Evolutionary conservation across 73 alveolate species (phyloP).

Genomic region (Paramecium primaurelia): DNA sequence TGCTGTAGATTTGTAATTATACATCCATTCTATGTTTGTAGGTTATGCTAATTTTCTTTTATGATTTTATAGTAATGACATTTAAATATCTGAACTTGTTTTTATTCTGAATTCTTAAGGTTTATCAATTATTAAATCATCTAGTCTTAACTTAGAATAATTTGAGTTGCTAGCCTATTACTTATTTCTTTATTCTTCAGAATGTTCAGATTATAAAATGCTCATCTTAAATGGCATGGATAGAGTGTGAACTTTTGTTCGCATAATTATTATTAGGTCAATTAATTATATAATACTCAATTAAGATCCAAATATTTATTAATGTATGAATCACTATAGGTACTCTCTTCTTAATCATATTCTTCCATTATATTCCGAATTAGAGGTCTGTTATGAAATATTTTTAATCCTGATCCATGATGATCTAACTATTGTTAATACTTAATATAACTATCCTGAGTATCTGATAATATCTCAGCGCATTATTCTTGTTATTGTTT

Average conservation of each 20-base stretch:
- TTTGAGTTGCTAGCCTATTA: background rate
- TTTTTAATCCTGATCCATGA: background rate
- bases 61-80: background rate
- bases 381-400: background rate
- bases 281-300: background rate
- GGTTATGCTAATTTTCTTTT: background rate
- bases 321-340: background rate
- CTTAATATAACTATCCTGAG: background rate
- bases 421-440: background rate
- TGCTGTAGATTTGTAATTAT: background rate
- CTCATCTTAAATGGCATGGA: background rate
- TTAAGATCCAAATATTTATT: constrained; percentile 28
- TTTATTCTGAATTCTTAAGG: background rate
- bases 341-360: background rate
- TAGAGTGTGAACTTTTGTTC: background rate
- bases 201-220: background rate
- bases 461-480: background rate
- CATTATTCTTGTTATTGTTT: background rate
- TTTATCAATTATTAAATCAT: constrained; percentile 1
- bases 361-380: background rate
- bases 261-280: background rate
- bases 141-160: background rate
- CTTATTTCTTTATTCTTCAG: background rate
- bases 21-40: background rate
- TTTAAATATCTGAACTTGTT: background rate